A percentile compares a stretch with the other conserved stretches of the same genome.
phyloP scores from a whole-genome alignment of 2,329 filamentous ascomycete genomes.

The Xylaria sp. region DNA sequence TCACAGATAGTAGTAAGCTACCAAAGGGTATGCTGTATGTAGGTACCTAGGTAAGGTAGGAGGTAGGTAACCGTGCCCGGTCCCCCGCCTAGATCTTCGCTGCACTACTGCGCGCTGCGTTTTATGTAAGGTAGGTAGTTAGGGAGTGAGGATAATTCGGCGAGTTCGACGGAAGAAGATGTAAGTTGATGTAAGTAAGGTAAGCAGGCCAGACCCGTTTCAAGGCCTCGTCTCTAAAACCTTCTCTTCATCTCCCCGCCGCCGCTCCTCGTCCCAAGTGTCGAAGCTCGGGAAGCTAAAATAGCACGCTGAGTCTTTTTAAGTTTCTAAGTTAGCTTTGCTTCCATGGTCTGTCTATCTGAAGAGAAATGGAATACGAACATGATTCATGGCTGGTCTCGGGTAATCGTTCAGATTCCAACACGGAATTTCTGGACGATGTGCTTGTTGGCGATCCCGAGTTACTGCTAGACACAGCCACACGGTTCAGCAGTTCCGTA shows the following conservation, averaged over 20 bases:
- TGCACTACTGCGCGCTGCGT: neutral
- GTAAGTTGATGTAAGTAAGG: neutral
- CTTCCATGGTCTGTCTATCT: neutral
- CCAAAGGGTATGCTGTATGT: no score
- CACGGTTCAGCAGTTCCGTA: conserved; percentile 65
- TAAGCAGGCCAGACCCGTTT: conserved; percentile 3
- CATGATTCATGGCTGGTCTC: conserved; percentile 44
- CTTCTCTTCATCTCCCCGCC: conserved; percentile 55
- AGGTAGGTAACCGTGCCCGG: neutral
- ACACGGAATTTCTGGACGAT: conserved; percentile 53
- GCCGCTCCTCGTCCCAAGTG: conserved; percentile 66
- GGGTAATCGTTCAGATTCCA: conserved; percentile 46
- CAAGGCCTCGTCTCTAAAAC: conserved; percentile 40
- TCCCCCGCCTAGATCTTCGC: conserved; percentile 4
- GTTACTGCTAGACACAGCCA: conserved; percentile 62
- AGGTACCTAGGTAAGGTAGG: neutral
- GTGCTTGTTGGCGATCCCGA: conserved; percentile 53
- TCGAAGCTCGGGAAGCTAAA: conserved; percentile 81
- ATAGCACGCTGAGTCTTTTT: conserved; percentile 64
- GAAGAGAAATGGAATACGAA: conserved; percentile 34
- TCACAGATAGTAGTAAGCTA: neutral
- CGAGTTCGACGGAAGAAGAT: neutral
- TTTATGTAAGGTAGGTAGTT: neutral
- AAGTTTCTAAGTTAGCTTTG: conserved; percentile 32
- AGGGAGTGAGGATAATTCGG: neutral